phyloP scores from a whole-genome alignment of 2,329 filamentous ascomycete species.

The Pyricularia sp. region DNA sequence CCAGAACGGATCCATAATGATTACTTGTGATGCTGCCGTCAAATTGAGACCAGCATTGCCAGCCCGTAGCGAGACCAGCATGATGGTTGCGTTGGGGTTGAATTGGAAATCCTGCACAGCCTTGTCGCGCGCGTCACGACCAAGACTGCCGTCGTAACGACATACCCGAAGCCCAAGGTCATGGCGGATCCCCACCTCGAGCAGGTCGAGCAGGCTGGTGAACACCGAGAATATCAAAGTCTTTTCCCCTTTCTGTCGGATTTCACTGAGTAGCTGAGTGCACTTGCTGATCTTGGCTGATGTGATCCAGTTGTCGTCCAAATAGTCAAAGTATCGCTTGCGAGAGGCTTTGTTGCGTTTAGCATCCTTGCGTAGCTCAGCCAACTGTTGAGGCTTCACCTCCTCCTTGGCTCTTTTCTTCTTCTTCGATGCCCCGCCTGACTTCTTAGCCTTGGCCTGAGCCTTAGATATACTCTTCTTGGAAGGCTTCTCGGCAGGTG shows the following conservation, averaged over 20 bases:
- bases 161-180: conserved; percentile 44
- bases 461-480: conserved; percentile 23
- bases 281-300: conserved; percentile 69
- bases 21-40: conserved; percentile 71
- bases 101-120: conserved; percentile 59
- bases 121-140: conserved; percentile 52
- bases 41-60: conserved; percentile 84
- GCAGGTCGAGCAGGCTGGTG: conserved; percentile 67
- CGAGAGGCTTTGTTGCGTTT: conserved; percentile 55
- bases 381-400: conserved; percentile 25
- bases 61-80: conserved; percentile 71
- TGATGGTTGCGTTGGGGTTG: conserved; percentile 49
- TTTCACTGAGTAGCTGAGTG: conserved; percentile 49
- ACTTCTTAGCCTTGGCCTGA: conserved; percentile 11
- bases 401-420: conserved; percentile 34
- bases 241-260: conserved; percentile 51
- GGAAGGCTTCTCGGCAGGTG: conserved; percentile 8
- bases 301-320: conserved; percentile 60
- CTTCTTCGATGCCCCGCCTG: conserved; percentile 27
- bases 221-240: conserved; percentile 78
- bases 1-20: conserved; percentile 91
- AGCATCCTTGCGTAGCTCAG: conserved; percentile 54
- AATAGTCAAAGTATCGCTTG: conserved; percentile 57
- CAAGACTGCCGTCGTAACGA: conserved; percentile 74
- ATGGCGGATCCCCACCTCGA: conserved; percentile 60